Base-by-base conservation (phyloP, 805 yeast genomes). In the Candida insectalens region DNA sequence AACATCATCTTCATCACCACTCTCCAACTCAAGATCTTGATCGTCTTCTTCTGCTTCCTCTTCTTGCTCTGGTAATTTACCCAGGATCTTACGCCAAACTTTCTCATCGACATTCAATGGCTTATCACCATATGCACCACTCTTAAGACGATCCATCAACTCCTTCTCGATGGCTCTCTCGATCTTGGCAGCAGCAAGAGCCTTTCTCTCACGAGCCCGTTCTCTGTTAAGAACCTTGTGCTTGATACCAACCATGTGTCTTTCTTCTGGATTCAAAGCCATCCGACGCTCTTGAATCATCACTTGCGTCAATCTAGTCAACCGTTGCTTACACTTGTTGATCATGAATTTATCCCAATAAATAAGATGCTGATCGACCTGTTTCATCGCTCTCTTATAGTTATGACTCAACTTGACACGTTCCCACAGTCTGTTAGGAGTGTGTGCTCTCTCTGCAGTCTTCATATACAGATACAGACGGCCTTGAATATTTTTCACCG, bases 41-140 rank as follows among this genome's bases (percentile, higher is more conserved):
- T 75, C 81, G 65, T 80, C 78, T 94, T 95, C 88, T 37, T 87
- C 74, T 59, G 77, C 77, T 47, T 84, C 95, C 47, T 88, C 95
- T 29, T 62, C 65, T 22, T 63, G 65, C 30, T 69, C 72, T 39
- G 79, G 77, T 45, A 71, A 71, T 42, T 64, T 70, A 40, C 88
- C 87, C 64, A 92, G 72, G 17, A 92, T 94, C 64, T 78, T 83
- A 70, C 81, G 80, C 98, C 98, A 92, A 39, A 92, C 76, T 61
- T 79, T 79, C 51, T 89, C 96, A 50, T 92, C 97, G 25, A 92
- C 97, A 51, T 92, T 92, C 53, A 92, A 67, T 36, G 98, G 98
- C 59, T 89, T 84, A 53, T 92, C 97, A 44, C 98, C 98, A 55
- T 92, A 92, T 2, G 97, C 97, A 40, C 98, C 98, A 51, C 89